phyloP scores from a whole-genome alignment of 495 filamentous ascomycete species.

The Hypoxylon lienhwacheense region DNA sequence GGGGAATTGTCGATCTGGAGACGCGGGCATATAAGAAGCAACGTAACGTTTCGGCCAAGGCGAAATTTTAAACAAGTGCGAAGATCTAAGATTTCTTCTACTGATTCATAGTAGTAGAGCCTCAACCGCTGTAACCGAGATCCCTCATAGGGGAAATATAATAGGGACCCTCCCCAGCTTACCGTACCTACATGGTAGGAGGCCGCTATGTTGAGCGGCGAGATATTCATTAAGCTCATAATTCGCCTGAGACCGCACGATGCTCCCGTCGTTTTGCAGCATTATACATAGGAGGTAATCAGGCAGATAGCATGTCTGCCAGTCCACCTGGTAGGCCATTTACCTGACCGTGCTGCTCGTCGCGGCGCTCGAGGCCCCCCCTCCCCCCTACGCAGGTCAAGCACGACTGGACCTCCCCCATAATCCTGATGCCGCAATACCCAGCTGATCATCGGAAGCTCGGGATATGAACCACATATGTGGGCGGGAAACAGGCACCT shows the following conservation, averaged over 20 bases:
- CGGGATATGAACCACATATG: conserved; percentile 6
- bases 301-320: conserved; percentile 25
- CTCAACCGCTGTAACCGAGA: conserved; percentile 2
- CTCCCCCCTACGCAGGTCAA: no score
- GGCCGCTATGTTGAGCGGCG: conserved; percentile 12
- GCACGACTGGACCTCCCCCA: no score
- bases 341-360: no score
- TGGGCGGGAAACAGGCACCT: conserved; percentile 11
- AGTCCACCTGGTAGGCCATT: neutral
- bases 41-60: conserved; percentile 18
- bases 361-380: no score
- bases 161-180: neutral
- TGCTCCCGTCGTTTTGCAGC: conserved; percentile 8
- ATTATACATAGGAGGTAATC: conserved; percentile 8
- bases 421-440: no score
- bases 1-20: no score
- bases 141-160: conserved; percentile 7
- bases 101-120: conserved; percentile 13
- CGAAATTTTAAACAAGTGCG: conserved; percentile 11
- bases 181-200: no score
- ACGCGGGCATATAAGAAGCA: no score
- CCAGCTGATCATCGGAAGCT: no score
- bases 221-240: conserved; percentile 6
- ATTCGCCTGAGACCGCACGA: conserved; percentile 30
- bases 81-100: conserved; percentile 2